Evolutionary conservation across 2,329 filamentous ascomycete genomes (phyloP).

Genomic region (Aspergillus viridinutans): DNA sequence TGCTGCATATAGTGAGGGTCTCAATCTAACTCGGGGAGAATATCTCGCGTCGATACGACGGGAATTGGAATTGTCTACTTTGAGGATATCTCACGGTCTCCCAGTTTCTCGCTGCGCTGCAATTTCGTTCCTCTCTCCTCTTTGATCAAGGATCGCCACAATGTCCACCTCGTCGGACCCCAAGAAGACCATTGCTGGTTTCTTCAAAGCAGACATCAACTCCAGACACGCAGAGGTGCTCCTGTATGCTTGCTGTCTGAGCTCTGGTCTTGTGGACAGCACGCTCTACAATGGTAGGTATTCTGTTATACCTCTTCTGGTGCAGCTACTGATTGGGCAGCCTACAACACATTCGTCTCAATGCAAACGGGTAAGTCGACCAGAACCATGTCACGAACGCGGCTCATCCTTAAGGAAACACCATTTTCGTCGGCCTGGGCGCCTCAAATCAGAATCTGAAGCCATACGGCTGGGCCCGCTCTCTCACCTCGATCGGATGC

Average conservation of each 20-base stretch:
- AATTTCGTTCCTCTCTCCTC: neutral
- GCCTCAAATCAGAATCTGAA: slow-evolving; percentile 38
- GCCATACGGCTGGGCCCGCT: slow-evolving; percentile 43
- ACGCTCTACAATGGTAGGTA: slow-evolving; percentile 27
- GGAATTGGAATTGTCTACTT: neutral
- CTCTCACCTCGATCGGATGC: slow-evolving; percentile 42
- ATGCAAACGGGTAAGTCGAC: slow-evolving; percentile 32
- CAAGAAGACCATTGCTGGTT: slow-evolving; percentile 5
- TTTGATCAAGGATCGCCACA: too few relatives aligned
- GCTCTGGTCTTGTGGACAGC: slow-evolving; percentile 26
- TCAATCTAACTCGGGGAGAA: neutral
- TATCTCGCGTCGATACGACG: neutral
- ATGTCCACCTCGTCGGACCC: slow-evolving; percentile 2
- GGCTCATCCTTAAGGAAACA: slow-evolving; percentile 29
- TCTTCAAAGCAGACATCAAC: slow-evolving; percentile 19
- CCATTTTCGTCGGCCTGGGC: slow-evolving; percentile 42
- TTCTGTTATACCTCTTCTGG: neutral
- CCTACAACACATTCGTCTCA: slow-evolving; percentile 43
- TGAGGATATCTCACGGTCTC: neutral
- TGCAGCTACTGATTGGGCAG: slow-evolving; percentile 15
- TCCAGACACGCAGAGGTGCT: slow-evolving; percentile 22
- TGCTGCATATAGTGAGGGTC: neutral
- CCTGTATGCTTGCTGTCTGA: slow-evolving; percentile 24
- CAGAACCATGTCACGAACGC: neutral
- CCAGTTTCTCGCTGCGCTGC: neutral